phyloP scores from a whole-genome alignment of 257 asterid species.

The Mitragyna speciosa region DNA sequence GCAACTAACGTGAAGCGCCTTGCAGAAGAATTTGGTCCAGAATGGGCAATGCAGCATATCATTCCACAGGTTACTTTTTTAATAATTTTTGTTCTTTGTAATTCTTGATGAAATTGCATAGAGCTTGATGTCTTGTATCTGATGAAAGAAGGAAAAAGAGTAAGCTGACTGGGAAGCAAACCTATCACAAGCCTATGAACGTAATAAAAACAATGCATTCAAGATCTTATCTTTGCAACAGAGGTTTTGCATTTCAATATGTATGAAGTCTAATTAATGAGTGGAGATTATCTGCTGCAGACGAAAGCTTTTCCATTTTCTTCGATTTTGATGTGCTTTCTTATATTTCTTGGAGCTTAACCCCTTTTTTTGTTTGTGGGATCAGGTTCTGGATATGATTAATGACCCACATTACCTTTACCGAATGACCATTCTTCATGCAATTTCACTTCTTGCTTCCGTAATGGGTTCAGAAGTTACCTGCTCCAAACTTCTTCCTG shows the following conservation, averaged over 20 bases:
- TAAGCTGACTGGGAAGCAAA: no score
- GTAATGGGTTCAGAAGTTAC: conserved; percentile 56
- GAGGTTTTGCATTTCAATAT: no score
- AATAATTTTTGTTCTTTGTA: no score
- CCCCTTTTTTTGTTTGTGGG: conserved; percentile 2
- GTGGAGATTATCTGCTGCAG: no score
- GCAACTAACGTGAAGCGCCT: conserved; percentile 57
- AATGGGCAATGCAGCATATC: conserved; percentile 67
- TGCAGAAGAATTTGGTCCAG: conserved; percentile 64
- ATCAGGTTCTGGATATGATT: conserved; percentile 55
- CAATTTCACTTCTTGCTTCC: conserved; percentile 58
- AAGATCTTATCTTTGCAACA: no score
- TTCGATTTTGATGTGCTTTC: no score
- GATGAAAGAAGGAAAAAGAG: no score
- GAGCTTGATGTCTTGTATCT: not conserved
- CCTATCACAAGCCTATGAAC: conserved; percentile 27
- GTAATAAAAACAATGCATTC: no score
- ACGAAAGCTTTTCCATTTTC: not conserved
- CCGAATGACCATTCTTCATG: conserved; percentile 57
- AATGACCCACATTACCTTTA: conserved; percentile 56
- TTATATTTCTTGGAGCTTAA: not conserved
- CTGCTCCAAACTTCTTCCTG: conserved; percentile 53
- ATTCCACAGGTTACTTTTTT: conserved; percentile 52
- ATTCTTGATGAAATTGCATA: not conserved
- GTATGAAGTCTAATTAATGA: no score